Evolutionary conservation across 805 yeast species (phyloP).

Genomic region (Ogataea haglerorum): DNA sequence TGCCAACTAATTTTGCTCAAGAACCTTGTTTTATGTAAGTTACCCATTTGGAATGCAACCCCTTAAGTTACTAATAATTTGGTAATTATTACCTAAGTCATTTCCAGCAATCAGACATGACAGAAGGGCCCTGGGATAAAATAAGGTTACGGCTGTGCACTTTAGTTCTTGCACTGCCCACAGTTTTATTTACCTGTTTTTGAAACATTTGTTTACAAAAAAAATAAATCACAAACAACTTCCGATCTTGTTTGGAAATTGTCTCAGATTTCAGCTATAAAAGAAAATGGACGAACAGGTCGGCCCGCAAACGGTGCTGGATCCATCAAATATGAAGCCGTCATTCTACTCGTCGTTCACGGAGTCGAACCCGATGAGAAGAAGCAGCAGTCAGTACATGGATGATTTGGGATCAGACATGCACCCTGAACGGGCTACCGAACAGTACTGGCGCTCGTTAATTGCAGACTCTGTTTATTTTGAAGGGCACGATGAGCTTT

Average conservation of each 20-base stretch:
- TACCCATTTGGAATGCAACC: not conserved
- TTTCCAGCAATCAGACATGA: not conserved
- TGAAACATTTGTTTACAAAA: slow-evolving; percentile 13
- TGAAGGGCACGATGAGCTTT: slow-evolving; percentile 44
- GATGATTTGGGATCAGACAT: slow-evolving; percentile 13
- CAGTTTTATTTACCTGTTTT: slow-evolving; percentile 3
- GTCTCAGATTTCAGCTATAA: slow-evolving; percentile 9
- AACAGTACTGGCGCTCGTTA: slow-evolving; percentile 39
- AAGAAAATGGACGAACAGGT: slow-evolving; percentile 1
- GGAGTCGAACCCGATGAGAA: slow-evolving; percentile 21
- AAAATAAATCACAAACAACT: slow-evolving; percentile 5
- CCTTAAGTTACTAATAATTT: not conserved
- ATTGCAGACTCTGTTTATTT: slow-evolving; percentile 52
- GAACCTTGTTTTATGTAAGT: not conserved
- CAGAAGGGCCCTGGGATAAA: not conserved
- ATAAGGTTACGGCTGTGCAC: slow-evolving; percentile 3
- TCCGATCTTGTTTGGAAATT: slow-evolving; percentile 5
- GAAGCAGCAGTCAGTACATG: slow-evolving; percentile 18
- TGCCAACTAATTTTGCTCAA: not conserved
- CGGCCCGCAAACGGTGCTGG: not conserved
- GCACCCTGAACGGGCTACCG: slow-evolving; percentile 17
- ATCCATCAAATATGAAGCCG: slow-evolving; percentile 8
- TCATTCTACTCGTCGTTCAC: slow-evolving; percentile 20
- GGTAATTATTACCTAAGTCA: not conserved
- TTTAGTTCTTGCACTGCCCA: slow-evolving; percentile 1